phyloP scores from a whole-genome alignment of 2,329 filamentous ascomycete genomes.

The Trichophyton rubrum region DNA sequence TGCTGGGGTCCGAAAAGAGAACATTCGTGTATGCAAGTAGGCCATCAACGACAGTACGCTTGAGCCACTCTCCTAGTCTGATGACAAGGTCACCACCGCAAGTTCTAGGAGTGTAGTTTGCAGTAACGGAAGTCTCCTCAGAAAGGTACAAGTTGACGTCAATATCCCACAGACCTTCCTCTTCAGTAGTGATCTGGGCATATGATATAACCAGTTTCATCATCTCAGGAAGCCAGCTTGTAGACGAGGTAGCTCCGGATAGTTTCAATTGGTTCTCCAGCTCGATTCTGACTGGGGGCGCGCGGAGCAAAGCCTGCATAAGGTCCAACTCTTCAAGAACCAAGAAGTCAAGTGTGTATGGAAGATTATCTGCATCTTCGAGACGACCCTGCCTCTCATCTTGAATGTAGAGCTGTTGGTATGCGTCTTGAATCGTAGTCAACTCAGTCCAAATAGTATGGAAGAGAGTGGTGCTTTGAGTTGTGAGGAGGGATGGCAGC shows the following conservation, averaged over 20 bases:
- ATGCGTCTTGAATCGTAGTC: slow-evolving; percentile 55
- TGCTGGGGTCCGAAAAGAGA: slow-evolving; percentile 47
- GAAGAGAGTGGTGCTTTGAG: slow-evolving; percentile 74
- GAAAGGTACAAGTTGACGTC: slow-evolving; percentile 92
- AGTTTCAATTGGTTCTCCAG: slow-evolving; percentile 65
- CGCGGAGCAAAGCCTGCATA: slow-evolving; percentile 78
- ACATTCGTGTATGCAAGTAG: slow-evolving; percentile 64
- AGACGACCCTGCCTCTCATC: slow-evolving; percentile 75
- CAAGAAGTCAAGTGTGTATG: slow-evolving; percentile 87
- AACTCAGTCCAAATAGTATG: slow-evolving; percentile 83
- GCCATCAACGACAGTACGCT: slow-evolving; percentile 61
- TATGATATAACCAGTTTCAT: slow-evolving; percentile 77
- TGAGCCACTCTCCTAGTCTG: slow-evolving; percentile 84
- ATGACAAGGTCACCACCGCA: slow-evolving; percentile 86
- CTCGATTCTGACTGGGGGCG: slow-evolving; percentile 76
- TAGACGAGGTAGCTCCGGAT: slow-evolving; percentile 46
- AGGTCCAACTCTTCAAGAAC: slow-evolving; percentile 92
- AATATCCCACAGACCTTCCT: slow-evolving; percentile 91
- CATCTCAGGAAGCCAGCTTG: slow-evolving; percentile 74
- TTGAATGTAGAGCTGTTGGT: slow-evolving; percentile 73
- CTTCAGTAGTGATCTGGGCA: slow-evolving; percentile 80
- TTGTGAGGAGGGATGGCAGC: slow-evolving; percentile 68
- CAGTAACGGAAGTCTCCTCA: slow-evolving; percentile 86
- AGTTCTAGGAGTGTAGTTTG: slow-evolving; percentile 89
- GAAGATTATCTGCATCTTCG: slow-evolving; percentile 81